Evolutionary conservation across 805 yeast species (phyloP).

Genomic region (Cyberlindnera mycetangii): DNA sequence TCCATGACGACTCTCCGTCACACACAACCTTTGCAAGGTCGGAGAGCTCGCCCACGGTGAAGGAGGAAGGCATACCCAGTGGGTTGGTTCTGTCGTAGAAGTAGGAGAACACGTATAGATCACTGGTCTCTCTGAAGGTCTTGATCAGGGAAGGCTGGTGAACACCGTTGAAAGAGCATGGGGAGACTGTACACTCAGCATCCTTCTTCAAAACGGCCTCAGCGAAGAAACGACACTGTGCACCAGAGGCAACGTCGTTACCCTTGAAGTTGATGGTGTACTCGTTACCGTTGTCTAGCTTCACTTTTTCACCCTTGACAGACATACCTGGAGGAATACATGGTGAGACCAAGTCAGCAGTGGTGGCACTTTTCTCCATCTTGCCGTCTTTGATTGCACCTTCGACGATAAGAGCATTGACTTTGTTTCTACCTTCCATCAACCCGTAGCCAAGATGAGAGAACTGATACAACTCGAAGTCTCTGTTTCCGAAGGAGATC

Average conservation of each 20-base stretch:
- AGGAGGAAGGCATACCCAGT: constrained; percentile 89
- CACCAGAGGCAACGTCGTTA: constrained; percentile 58
- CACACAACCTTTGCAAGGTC: constrained; percentile 85
- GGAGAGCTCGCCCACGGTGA: constrained; percentile 78
- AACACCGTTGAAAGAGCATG: constrained; percentile 96
- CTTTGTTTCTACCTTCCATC: constrained; percentile 87
- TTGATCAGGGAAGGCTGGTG: constrained; percentile 90
- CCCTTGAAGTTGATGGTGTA: constrained; percentile 65
- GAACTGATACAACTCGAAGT: constrained; percentile 83
- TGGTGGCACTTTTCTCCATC: constrained; percentile 38
- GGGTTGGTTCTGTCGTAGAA: constrained; percentile 95
- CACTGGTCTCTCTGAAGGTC: constrained; percentile 70
- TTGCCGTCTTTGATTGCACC: constrained; percentile 41
- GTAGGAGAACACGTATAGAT: constrained; percentile 87
- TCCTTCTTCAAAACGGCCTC: constrained; percentile 85
- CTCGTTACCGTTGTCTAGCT: constrained; percentile 42
- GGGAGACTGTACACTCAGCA: constrained; percentile 62
- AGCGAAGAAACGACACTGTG: constrained; percentile 85
- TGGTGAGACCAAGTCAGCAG: constrained; percentile 62
- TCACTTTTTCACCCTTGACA: constrained; percentile 61
- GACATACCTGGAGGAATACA: constrained; percentile 79
- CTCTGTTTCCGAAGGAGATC: constrained; percentile 75
- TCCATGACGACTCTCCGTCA: constrained; percentile 76
- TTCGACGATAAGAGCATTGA: constrained; percentile 64
- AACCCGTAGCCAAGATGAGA: constrained; percentile 96